These are phyloP conservation scores for Knufia petricola DNA, from an alignment of 2,329 filamentous ascomycete genomes.

Conservation along the genomic window DNA sequence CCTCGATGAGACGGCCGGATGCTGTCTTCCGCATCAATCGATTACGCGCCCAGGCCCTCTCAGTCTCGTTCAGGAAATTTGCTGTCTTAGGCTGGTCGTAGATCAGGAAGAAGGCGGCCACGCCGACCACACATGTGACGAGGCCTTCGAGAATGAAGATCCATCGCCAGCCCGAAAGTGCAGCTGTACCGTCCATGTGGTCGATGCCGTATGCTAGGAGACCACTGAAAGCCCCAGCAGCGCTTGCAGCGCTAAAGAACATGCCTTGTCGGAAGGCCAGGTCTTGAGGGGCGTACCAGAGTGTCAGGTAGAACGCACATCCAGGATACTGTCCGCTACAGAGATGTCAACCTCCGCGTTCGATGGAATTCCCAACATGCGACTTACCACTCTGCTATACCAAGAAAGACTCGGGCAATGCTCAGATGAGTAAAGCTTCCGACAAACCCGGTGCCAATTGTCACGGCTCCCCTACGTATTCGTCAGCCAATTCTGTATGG, in stretches of 20 bases:
- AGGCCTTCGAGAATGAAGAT: conserved; percentile 44
- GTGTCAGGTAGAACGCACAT: conserved; percentile 35
- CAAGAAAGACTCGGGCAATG: conserved; percentile 38
- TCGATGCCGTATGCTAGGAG: conserved; percentile 43
- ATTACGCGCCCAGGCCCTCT: conserved; percentile 31
- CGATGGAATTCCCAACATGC: too few species aligned
- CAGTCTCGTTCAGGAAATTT: conserved; percentile 32
- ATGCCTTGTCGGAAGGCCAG: conserved; percentile 36
- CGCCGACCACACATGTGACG: conserved; percentile 34
- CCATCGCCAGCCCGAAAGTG: conserved; percentile 41
- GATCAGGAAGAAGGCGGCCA: conserved; percentile 35
- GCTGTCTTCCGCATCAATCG: conserved; percentile 27
- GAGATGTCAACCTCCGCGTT: too few species aligned
- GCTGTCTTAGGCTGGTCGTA: conserved; percentile 38
- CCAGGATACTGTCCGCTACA: conserved; percentile 35
- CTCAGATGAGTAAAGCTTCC: conserved; percentile 37
- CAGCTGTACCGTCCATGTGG: conserved; percentile 42
- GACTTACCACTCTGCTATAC: conserved; percentile 31
- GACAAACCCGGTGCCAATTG: conserved; percentile 41
- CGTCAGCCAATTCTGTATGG: too few species aligned
- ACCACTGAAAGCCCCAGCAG: conserved; percentile 45
- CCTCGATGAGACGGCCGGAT: conserved; percentile 22
- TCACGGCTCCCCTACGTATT: conserved; percentile 41
- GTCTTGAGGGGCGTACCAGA: conserved; percentile 38
- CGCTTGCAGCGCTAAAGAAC: conserved; percentile 39